Evolutionary conservation across 306 rosid genomes (phyloP), one percentile per base, ranked within the genome.

Genomic region (Rubus parviflorus): DNA sequence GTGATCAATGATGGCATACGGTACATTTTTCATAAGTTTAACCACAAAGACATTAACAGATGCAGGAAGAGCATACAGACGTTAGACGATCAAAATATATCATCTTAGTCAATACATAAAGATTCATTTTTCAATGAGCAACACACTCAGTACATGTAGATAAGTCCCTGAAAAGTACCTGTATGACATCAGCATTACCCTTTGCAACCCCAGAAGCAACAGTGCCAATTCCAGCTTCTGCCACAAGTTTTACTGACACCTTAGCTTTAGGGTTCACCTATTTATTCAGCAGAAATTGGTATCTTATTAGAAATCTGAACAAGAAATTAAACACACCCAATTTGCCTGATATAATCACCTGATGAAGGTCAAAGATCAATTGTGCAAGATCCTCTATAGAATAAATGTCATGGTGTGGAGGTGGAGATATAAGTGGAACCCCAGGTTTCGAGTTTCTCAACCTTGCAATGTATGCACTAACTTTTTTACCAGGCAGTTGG

Each of bases 371-470:
- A 87, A 80, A 95, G 81, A 95, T 95, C 89, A 95, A 84, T 51
- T 95, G 99, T 58, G 99, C 97, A 84, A 95, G 99, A 89, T 95
- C 99, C 87, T 95, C 99, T 30, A 95, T 95, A 73, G 99, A 95
- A 87, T 95, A 95, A 76, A 95, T 95, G 83, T 95, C 99, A 68
- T 95, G 99, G 79, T 95, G 99, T 78, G 99, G 99, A 61, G 99
- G 99, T 74, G 99, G 99, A 88, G 99, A 95, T 80, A 95, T 95
- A 79, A 95, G 99, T 7, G 99, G 99, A 65, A 95, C 97, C 79
- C 99, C 99, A 57, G 99, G 99, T 83, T 95, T 95, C 25, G 99
- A 95, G 81, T 92, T 95, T 83, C 99, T 95, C 90, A 95, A 85
- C 87, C 97, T 89, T 40, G 99, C 99, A 49, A 95, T 95, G 77